Evolutionary conservation across 2,329 filamentous ascomycete species (phyloP).

Genomic region (Aspergillus hortae): DNA sequence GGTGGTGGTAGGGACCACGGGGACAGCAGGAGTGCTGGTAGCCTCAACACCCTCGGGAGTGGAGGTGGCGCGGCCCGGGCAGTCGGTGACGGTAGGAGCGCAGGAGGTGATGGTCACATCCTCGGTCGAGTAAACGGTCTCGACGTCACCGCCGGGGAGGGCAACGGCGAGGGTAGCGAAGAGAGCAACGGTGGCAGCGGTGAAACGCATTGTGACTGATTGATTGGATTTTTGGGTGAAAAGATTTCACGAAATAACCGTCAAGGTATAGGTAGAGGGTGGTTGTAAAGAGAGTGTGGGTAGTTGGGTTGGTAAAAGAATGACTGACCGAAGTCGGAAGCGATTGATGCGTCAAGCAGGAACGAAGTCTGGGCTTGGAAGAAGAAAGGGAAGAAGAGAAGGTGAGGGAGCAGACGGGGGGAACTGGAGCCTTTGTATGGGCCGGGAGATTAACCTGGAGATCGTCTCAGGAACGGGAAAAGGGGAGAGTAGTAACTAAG

Average conservation of each 20-base stretch:
- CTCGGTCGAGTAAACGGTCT: conserved; percentile 57
- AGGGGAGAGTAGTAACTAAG: conserved; percentile 6
- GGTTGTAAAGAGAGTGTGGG: conserved; percentile 26
- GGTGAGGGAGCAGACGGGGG: conserved; percentile 23
- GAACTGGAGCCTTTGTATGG: conserved; percentile 35
- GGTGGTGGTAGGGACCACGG: conserved; percentile 13
- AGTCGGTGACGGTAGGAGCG: conserved; percentile 60
- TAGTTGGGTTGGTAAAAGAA: conserved; percentile 38
- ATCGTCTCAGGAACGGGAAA: conserved; percentile 24
- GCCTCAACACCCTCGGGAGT: conserved; percentile 21
- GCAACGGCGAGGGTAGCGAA: conserved; percentile 41
- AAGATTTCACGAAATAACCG: conserved; percentile 23
- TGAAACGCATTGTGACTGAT: conserved; percentile 44
- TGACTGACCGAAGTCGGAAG: conserved; percentile 44
- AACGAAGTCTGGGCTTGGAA: conserved; percentile 30
- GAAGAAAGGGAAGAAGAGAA: conserved; percentile 24
- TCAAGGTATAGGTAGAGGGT: conserved; percentile 25
- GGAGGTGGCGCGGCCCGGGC: conserved; percentile 36
- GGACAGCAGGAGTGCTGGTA: conserved; percentile 7
- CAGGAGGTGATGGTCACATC: conserved; percentile 62
- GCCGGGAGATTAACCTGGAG: conserved; percentile 36
- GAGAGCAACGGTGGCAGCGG: conserved; percentile 38
- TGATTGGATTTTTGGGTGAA: conserved; percentile 4
- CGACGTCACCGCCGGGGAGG: conserved; percentile 30
- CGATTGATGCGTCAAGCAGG: conserved; percentile 31